Evolutionary conservation across 371 early-diverging fungal species (phyloP).

Genomic region (Apophysomyces trapeziformis): DNA sequence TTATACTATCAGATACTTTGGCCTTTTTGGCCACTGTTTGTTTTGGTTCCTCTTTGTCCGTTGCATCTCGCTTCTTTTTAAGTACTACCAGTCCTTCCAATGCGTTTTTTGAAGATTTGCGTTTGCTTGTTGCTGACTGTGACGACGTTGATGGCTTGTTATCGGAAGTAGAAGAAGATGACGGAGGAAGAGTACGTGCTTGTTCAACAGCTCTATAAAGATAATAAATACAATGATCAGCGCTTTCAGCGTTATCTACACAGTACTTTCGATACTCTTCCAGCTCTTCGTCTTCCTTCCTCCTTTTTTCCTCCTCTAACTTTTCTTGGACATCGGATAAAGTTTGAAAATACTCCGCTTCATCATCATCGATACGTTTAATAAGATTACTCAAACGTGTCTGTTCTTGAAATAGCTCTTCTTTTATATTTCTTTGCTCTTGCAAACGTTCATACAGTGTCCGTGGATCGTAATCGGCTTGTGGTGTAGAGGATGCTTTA

Average conservation of each 20-base stretch:
- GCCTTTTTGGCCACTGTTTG: conserved; percentile 11
- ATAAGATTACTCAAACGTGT: conserved; percentile 73
- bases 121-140: conserved; percentile 13
- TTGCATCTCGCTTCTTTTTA: conserved; percentile 31
- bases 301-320: conserved; percentile 50
- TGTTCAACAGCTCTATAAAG: conserved; percentile 29
- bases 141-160: not conserved
- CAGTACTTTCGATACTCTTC: conserved; percentile 66
- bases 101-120: conserved; percentile 21
- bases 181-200: conserved; percentile 10
- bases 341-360: conserved; percentile 71
- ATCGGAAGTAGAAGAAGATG: not conserved
- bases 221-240: conserved; percentile 1
- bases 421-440: conserved; percentile 71
- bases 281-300: conserved; percentile 64
- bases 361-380: conserved; percentile 77
- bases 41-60: conserved; percentile 15
- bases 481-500: conserved; percentile 36
- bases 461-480: conserved; percentile 75
- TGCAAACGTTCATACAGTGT: conserved; percentile 81
- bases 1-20: conserved; percentile 12
- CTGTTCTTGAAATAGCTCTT: conserved; percentile 70
- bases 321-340: conserved; percentile 63
- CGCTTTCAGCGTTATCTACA: not conserved
- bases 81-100: conserved; percentile 36